Percentiles rank a stretch among this genome's conserved stretches.
These are phyloP conservation scores for Drechslerella coelobrocha DNA, from an alignment of 2,329 filamentous ascomycete genomes.

Conservation along the genomic window DNA sequence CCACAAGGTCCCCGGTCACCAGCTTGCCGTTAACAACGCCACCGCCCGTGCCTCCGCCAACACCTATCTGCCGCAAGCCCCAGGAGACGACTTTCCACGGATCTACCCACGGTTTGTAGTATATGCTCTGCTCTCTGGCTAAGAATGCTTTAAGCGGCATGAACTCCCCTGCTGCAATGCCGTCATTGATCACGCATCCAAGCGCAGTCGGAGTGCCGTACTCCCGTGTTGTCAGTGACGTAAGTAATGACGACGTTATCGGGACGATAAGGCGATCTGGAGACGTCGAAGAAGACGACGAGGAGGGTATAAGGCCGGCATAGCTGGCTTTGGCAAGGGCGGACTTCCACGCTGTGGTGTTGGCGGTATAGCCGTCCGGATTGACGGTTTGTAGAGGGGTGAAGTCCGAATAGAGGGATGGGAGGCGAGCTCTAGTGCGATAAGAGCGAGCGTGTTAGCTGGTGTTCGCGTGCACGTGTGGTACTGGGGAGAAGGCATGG, in stretches of 20 bases:
- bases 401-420: conserved; percentile 90
- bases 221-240: conserved; percentile 75
- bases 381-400: conserved; percentile 75
- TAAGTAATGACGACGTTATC: conserved; percentile 70
- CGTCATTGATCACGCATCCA: conserved; percentile 78
- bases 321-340: conserved; percentile 73
- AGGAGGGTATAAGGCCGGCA: conserved; percentile 60
- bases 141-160: conserved; percentile 75
- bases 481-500: background rate
- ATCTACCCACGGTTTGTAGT: conserved; percentile 63
- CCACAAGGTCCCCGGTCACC: conserved; percentile 60
- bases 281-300: conserved; percentile 56
- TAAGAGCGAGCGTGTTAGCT: conserved; percentile 11
- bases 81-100: conserved; percentile 53
- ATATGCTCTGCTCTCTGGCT: conserved; percentile 71
- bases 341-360: conserved; percentile 78
- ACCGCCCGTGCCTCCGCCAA: conserved; percentile 35
- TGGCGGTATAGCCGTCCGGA: conserved; percentile 83
- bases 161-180: conserved; percentile 72
- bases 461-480: background rate
- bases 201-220: conserved; percentile 83
- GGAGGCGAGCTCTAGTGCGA: conserved; percentile 72
- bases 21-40: conserved; percentile 57
- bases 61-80: conserved; percentile 51
- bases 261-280: conserved; percentile 64